These are phyloP conservation scores for Solanum lycopersicoides DNA, from an alignment of 257 asterid species.

Conservation along the genomic window DNA sequence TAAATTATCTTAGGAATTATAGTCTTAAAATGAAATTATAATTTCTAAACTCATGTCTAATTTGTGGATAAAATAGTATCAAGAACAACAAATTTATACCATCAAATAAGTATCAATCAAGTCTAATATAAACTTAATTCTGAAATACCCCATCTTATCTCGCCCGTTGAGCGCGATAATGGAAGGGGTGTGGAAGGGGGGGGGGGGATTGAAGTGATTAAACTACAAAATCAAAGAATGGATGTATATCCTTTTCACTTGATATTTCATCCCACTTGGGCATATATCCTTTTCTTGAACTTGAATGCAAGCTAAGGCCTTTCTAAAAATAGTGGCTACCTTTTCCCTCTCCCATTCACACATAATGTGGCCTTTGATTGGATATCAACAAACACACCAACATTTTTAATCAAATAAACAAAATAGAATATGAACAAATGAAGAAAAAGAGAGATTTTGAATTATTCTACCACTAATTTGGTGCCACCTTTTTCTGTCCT, in stretches of 20 bases:
- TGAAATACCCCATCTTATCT: background rate
- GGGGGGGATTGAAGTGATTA: background rate
- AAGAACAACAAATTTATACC: background rate
- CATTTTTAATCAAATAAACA: background rate
- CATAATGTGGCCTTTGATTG: background rate
- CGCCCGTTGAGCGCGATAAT: rapidly evolving
- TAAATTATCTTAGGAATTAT: too few relatives aligned
- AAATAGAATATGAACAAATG: background rate
- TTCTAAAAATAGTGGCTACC: background rate
- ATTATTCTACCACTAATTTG: background rate
- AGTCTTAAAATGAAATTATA: too few relatives aligned
- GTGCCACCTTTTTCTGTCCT: background rate
- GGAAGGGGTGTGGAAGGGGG: too few relatives aligned
- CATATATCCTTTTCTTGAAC: background rate
- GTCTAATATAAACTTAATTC: too few relatives aligned
- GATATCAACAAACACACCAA: background rate
- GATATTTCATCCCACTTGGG: background rate
- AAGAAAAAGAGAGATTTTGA: background rate
- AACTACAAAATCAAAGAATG: background rate
- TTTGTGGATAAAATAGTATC: too few relatives aligned
- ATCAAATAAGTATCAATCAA: background rate
- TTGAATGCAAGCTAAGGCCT: background rate
- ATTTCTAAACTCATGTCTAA: too few relatives aligned
- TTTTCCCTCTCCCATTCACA: background rate
- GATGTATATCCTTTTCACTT: background rate